Evolutionary conservation across 192 early-diverging fungal genomes (phyloP).

Genomic region (Gamsiella multidivaricata): DNA sequence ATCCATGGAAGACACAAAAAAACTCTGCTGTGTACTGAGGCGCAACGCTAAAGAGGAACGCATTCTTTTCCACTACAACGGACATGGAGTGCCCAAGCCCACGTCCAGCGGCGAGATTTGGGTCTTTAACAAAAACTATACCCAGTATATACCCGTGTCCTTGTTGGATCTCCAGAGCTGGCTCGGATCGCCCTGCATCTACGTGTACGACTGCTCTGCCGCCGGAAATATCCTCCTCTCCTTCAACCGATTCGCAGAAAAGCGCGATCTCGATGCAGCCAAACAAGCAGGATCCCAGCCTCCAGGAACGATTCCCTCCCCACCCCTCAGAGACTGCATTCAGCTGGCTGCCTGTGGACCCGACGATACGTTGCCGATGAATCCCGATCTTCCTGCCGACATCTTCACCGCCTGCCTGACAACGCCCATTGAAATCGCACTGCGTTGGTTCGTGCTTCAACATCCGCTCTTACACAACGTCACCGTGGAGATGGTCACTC

Average conservation of each 20-base stretch:
- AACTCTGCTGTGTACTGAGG: conserved; percentile 84
- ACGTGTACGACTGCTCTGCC: conserved; percentile 95
- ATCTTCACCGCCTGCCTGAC: conserved; percentile 97
- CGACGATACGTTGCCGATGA: conserved; percentile 89
- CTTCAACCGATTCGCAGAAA: conserved; percentile 89
- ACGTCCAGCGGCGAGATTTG: conserved; percentile 96
- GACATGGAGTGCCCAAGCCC: conserved; percentile 97
- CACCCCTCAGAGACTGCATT: conserved; percentile 79
- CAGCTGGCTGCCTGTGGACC: conserved; percentile 92
- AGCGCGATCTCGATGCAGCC: conserved; percentile 80
- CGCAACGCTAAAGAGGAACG: conserved; percentile 92
- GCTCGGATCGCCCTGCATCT: conserved; percentile 95
- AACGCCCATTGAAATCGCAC: conserved; percentile 93
- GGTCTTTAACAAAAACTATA: conserved; percentile 98
- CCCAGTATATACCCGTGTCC: conserved; percentile 97
- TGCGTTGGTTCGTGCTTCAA: conserved; percentile 91
- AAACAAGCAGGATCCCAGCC: conserved; percentile 54
- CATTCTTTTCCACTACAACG: conserved; percentile 98
- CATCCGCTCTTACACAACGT: conserved; percentile 81
- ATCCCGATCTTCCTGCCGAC: conserved; percentile 95
- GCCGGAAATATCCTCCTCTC: conserved; percentile 92
- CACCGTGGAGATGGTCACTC: conserved; percentile 87
- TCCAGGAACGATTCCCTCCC: conserved; percentile 55
- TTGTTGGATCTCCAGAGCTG: conserved; percentile 92
- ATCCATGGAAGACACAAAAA: conserved; percentile 92